A percentile compares a stretch with the other conserved stretches of the same genome.
Conservation (phyloP, 768 basidiomycete genomes). For the Sistotremastrum niveocremeum region DNA sequence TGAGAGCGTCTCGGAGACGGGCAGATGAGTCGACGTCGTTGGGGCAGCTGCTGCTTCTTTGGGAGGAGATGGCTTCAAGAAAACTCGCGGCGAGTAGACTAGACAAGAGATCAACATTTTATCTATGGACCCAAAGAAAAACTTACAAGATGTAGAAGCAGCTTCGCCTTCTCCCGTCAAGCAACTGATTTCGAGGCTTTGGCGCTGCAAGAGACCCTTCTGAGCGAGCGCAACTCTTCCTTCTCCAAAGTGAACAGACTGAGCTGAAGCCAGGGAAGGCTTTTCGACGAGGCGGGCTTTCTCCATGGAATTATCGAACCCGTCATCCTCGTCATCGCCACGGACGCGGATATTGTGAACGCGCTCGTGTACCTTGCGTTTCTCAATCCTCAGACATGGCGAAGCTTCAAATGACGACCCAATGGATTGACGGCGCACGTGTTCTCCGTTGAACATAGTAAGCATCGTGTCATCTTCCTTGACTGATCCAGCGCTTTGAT, state of each 20-base stretch:
- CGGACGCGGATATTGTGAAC: slow-evolving; percentile 17
- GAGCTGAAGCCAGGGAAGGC: slow-evolving; percentile 52
- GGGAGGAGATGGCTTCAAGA: slow-evolving; percentile 52
- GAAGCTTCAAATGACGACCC: slow-evolving; percentile 56
- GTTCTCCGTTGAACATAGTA: slow-evolving; percentile 69
- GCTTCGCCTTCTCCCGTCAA: slow-evolving; percentile 60
- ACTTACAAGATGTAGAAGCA: slow-evolving; percentile 36
- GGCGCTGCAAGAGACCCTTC: slow-evolving; percentile 46
- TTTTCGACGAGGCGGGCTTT: slow-evolving; percentile 43
- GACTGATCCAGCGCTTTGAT: slow-evolving; percentile 30
- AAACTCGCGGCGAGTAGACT: slow-evolving; percentile 41
- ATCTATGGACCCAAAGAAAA: neutral
- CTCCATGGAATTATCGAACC: slow-evolving; percentile 26
- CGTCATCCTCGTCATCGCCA: slow-evolving; percentile 16
- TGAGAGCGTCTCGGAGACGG: slow-evolving; percentile 52
- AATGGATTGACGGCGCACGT: slow-evolving; percentile 54
- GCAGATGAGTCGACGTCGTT: slow-evolving; percentile 23
- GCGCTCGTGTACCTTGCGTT: slow-evolving; percentile 40
- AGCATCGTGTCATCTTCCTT: slow-evolving; percentile 78
- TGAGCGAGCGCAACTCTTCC: slow-evolving; percentile 57
- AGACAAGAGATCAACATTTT: slow-evolving; percentile 8
- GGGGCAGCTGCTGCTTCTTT: slow-evolving; percentile 63
- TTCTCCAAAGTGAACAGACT: slow-evolving; percentile 49
- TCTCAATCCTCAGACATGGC: slow-evolving; percentile 53
- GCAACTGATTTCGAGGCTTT: slow-evolving; percentile 54